Evolutionary conservation across 208 protist species (phyloP), one percentile per base, ranked within the genome.

Genomic region (Leishmania tropica): DNA sequence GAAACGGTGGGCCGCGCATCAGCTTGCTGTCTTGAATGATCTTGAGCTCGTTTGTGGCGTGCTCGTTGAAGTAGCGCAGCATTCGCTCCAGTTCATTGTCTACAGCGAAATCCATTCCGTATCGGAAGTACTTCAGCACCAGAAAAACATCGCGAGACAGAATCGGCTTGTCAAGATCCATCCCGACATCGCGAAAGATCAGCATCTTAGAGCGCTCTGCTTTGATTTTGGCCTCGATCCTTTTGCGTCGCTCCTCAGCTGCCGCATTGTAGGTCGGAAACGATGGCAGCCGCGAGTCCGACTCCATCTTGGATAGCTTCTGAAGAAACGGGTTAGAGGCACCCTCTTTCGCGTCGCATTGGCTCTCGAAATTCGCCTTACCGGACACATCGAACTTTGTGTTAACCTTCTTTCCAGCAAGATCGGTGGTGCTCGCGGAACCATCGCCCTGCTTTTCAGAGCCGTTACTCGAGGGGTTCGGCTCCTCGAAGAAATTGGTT

Each of bases 21-120:
- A 97, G 80, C 70, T 97, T 97, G 83, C 94, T 95, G 67, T 93
- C 89, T 62, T 96, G 90, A 75, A 96, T 97, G 47, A 97, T 96
- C 81, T 97, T 97, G 4, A 97, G 81, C 60, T 97, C 92, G 74
- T 96, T 95, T 62, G 95, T 87, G 2, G 94, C 93, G 81, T 97
- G 92, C 78, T 97, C 94, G 74, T 97, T 97, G 81, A 96, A 97
- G 84, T 97, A 97, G 35, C 94, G 93, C 48, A 97, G 76, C 92
- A 95, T 94, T 6, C 94, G 88, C 87, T 97, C 94, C 3, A 97
- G 83, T 58, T 97, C 94, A 67, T 97, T 97, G 78, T 97, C 94
- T 7, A 97, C 86, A 28, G 94, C 94, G 79, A 95, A 97, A 83
- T 97, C 94, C 45, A 86, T 89, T 24, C 94, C 94, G 80, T 96